phyloP scores from a whole-genome alignment of 306 rosid genomes.

The Cyclanthera cordifolia region DNA sequence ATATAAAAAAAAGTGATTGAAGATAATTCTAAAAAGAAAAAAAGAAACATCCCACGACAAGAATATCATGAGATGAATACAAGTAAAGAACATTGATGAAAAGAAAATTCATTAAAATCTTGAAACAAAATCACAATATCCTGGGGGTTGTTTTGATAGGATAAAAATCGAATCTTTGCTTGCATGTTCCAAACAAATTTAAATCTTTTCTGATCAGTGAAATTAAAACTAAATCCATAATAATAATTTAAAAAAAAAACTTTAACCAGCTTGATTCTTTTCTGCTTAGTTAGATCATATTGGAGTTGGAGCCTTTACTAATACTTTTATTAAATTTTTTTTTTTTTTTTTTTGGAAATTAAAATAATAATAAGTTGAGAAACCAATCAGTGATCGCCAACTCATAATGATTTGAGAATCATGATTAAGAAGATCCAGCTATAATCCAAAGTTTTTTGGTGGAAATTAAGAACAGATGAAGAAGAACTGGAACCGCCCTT shows the following conservation, averaged over 20 bases:
- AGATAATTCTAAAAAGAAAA: no score
- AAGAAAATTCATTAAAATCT: not conserved
- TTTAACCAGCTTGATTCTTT: not conserved
- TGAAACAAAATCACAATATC: not conserved
- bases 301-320: not conserved
- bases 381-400: not conserved
- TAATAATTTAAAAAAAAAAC: not conserved
- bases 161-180: not conserved
- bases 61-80: not conserved
- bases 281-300: not conserved
- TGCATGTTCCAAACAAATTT: not conserved
- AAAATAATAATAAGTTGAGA: not conserved
- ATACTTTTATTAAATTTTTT: not conserved
- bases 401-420: not conserved
- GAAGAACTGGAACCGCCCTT: not conserved
- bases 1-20: no score
- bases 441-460: not conserved
- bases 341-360: not conserved
- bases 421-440: constrained; percentile 4
- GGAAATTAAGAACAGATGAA: not conserved
- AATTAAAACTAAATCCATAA: not conserved
- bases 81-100: not conserved
- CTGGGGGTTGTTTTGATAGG: not conserved
- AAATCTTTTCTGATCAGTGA: not conserved
- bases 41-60: not conserved